Percentiles rank a stretch among this genome's conserved stretches.
These are phyloP conservation scores for Diaporthe longicolla DNA, from an alignment of 2,329 filamentous ascomycete species.

Conservation along the genomic window DNA sequence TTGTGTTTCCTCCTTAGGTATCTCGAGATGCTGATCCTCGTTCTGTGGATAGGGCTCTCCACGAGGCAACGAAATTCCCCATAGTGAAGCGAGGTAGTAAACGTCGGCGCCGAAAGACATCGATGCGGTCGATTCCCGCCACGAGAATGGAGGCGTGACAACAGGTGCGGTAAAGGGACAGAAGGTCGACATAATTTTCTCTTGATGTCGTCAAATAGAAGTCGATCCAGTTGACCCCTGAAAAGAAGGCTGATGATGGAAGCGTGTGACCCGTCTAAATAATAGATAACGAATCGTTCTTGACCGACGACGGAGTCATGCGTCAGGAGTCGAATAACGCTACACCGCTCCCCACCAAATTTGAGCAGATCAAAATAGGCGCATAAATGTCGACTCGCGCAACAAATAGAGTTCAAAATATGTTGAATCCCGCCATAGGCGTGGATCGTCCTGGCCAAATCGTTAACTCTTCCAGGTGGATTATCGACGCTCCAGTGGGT, in stretches of 20 bases:
- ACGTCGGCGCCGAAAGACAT: conserved; percentile 16
- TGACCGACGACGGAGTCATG: conserved; percentile 15
- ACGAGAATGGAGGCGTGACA: not conserved
- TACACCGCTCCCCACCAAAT: conserved; percentile 25
- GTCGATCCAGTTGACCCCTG: not conserved
- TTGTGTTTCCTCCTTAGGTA: not conserved
- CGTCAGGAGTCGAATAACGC: conserved; percentile 11
- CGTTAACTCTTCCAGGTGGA: not conserved
- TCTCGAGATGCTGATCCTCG: not conserved
- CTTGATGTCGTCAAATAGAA: not conserved
- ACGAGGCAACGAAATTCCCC: not conserved
- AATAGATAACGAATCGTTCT: conserved; percentile 20
- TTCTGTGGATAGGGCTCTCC: not conserved
- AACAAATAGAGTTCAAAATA: conserved; percentile 2
- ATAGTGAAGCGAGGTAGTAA: conserved; percentile 5
- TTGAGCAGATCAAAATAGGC: not conserved
- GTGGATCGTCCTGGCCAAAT: not conserved
- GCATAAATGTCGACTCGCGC: conserved; percentile 20
- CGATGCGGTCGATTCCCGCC: conserved; percentile 1
- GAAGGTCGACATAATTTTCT: not conserved
- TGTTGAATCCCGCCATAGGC: conserved; percentile 1
- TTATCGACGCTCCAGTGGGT: not conserved
- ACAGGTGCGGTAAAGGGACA: conserved; percentile 13
- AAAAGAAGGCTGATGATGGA: not conserved
- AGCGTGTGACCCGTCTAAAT: conserved; percentile 13